phyloP scores from a whole-genome alignment of 495 filamentous ascomycete genomes.

The Penicillium paxilli region DNA sequence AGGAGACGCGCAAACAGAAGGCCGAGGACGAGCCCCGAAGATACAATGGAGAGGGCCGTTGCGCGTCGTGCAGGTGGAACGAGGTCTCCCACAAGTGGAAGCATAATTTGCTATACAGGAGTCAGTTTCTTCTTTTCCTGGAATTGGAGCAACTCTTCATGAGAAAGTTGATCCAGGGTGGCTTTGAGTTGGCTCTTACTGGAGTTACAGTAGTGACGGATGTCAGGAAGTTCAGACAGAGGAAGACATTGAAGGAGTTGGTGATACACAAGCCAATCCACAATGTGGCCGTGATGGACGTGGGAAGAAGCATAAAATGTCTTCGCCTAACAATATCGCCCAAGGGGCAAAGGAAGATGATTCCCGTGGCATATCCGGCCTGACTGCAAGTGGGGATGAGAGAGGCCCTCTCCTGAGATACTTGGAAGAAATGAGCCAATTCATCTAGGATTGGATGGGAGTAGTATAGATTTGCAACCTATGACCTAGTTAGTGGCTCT shows the following conservation, averaged over 20 bases:
- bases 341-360: conserved; percentile 75
- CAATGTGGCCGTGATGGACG: conserved; percentile 63
- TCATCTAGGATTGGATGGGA: conserved; percentile 67
- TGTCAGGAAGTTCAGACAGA: conserved; percentile 66
- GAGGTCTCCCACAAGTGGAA: conserved; percentile 80
- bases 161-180: not conserved
- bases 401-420: conserved; percentile 56
- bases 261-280: conserved; percentile 75
- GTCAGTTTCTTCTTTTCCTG: not conserved
- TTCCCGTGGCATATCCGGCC: conserved; percentile 73
- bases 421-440: conserved; percentile 60
- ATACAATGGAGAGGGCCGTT: conserved; percentile 67
- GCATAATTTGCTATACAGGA: conserved; percentile 65
- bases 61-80: conserved; percentile 69
- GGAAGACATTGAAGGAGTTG: conserved; percentile 60
- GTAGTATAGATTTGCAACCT: conserved; percentile 71
- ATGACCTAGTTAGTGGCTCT: not conserved
- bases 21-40: conserved; percentile 75
- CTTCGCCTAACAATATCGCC: conserved; percentile 73
- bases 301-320: conserved; percentile 66
- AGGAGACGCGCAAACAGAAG: conserved; percentile 76
- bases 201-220: conserved; percentile 81
- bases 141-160: not conserved
- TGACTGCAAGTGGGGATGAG: conserved; percentile 77
- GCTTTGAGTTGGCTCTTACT: conserved; percentile 17